Evolutionary conservation across 768 basidiomycete species (phyloP), one percentile per base, ranked within the genome.

Genomic region (Lentinus tigrinus): DNA sequence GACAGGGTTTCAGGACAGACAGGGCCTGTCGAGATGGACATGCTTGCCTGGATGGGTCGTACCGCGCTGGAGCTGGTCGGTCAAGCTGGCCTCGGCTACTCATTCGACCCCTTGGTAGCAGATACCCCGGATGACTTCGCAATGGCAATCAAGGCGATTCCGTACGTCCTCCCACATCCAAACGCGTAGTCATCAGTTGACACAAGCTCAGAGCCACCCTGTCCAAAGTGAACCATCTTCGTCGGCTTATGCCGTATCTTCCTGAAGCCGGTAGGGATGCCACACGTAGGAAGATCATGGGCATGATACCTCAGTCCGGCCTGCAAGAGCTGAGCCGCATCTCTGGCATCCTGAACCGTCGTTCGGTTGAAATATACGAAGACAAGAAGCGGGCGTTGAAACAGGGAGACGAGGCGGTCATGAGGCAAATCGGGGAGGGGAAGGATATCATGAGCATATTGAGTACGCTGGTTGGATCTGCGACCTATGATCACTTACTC

Each of bases 1-100:
- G 31, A 16, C 1, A 44, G 47, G 7, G 37, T 60, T 8, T 10
- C 24, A 4, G 43, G 43, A 17, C 21, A 46, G 0, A 2, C 43
- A 14, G 58, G 38, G 6, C 9, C 53, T 8, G 39, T 14, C 5
- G 63, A 69, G 34, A 36, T 69, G 31, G 63, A 69, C 58, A 60
- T 69, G 43, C 47, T 67, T 4, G 19, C 50, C 11, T 69, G 68
- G 66, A 63, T 69, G 65, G 52, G 60, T 24, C 68, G 68, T 8
- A 62, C 60, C 8, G 67, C 69, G 8, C 64, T 70, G 16, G 69
- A 70, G 49, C 59, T 81, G 31, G 75, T 82, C 46, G 79, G 78
- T 5, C 79, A 78, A 67, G 75, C 74, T 24, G 79, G 81, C 4
- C 70, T 82, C 17, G 76, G 76, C 1, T 72, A 68, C 49, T 71